Base-by-base conservation (phyloP, 345 rosid species). In the Crucihimalaya himalaica region DNA sequence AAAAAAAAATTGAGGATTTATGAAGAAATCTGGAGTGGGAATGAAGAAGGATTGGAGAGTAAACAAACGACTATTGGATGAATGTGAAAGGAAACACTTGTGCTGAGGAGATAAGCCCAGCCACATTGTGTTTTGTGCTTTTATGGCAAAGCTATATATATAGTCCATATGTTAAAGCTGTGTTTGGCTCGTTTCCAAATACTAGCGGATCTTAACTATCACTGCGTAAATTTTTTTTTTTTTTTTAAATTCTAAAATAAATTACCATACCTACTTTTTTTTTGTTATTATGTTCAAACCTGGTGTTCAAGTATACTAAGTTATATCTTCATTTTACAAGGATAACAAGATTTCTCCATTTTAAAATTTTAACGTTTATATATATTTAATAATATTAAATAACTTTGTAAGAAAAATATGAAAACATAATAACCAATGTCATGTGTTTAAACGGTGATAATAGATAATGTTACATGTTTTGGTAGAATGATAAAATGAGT, bases 71-170 rank as follows among this genome's bases (percentile, higher is more conserved):
- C 16, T 73, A 39, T 58, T 66, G 72, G 78, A 59, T 46, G 78
- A 73, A 29, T 66, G 48, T 14, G 8, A 28, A 6, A 51, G 37
- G 45, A 51, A 48, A 21, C 35, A 39, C 43, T 74, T 37, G 73
- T 66, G 34, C 20, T 27, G 54, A 75, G 42, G 63, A 75, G 73
- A 67, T 75, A 75, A 75, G 79, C 68, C 68, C 61, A 27, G 29
- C 39, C 62, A 67, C 53, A 50, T n/a, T 51, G 6, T 59, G 56
- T 59, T 59, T 66, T 75, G 47, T 75, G 34, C 47, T 59, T 40
- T 27, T 66, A 50, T 58, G 78, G 45, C 61, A 66, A 39, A 1
- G 0, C 67, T 32, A 21, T 58, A 50, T 66, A 58, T 74, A 66
- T 46, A 66, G 60, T 29, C 72, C 19, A 74, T 16, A 66, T 37